A percentile compares a stretch with the other conserved stretches of the same genome.
phyloP scores from a whole-genome alignment of 495 filamentous ascomycete species.

The Penicillium salamii region DNA sequence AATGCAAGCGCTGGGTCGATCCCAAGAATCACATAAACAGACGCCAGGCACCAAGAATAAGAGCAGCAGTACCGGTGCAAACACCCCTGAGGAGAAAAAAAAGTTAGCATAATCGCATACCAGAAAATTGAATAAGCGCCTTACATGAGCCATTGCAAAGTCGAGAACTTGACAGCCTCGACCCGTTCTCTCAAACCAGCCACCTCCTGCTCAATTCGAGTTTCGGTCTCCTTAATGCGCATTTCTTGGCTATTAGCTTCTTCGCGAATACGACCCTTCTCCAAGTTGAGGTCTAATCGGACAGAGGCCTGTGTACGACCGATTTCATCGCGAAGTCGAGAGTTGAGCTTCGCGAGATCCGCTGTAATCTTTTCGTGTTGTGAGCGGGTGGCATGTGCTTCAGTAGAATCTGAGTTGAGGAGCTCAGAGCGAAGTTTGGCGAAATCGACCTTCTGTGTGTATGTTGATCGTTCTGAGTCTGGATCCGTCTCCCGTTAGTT shows the following conservation, averaged over 20 bases:
- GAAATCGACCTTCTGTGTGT: slow-evolving; percentile 99
- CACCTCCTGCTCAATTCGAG: slow-evolving; percentile 96
- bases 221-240: slow-evolving; percentile 98
- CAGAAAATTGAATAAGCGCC: slow-evolving; percentile 13
- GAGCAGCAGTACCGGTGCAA: slow-evolving; percentile 86
- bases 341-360: slow-evolving; percentile 89
- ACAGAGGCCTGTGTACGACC: slow-evolving; percentile 89
- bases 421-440: slow-evolving; percentile 97
- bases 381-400: slow-evolving; percentile 80
- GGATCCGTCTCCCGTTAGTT: background rate
- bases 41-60: slow-evolving; percentile 95
- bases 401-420: slow-evolving; percentile 83
- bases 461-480: slow-evolving; percentile 68
- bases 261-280: slow-evolving; percentile 95
- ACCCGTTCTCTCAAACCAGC: slow-evolving; percentile 86
- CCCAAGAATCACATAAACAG: slow-evolving; percentile 59
- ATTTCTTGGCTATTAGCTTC: slow-evolving; percentile 96
- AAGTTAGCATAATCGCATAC: slow-evolving; percentile 22
- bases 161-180: slow-evolving; percentile 96
- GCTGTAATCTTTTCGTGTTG: slow-evolving; percentile 92
- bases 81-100: slow-evolving; percentile 70
- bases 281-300: slow-evolving; percentile 87
- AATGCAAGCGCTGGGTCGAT: slow-evolving; percentile 16
- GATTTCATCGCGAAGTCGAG: slow-evolving; percentile 87
- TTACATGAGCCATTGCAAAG: slow-evolving; percentile 93